phyloP scores from a whole-genome alignment of 768 basidiomycete genomes.

The Boletus reticuloceps region DNA sequence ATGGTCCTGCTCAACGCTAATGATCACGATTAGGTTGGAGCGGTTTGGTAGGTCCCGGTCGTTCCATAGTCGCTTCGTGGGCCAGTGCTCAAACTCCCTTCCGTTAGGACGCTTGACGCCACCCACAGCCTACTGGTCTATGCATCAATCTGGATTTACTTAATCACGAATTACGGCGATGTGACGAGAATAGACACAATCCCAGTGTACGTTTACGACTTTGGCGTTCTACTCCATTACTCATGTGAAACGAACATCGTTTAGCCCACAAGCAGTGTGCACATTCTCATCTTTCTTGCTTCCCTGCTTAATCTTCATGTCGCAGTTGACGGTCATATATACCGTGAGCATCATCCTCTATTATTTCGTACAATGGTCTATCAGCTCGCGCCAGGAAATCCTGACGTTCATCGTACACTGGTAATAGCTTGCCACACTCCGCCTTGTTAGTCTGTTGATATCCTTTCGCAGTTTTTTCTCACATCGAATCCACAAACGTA shows the following conservation, averaged over 20 bases:
- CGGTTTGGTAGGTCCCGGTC: conserved; percentile 21
- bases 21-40: conserved; percentile 20
- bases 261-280: conserved; percentile 29
- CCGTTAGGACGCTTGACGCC: conserved; percentile 34
- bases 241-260: background rate
- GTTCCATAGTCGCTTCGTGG: background rate
- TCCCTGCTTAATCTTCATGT: background rate
- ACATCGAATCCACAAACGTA: conserved; percentile 13
- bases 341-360: conserved; percentile 26
- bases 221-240: background rate
- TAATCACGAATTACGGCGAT: conserved; percentile 45
- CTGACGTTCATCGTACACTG: conserved; percentile 52
- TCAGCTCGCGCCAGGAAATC: conserved; percentile 37
- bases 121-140: conserved; percentile 41
- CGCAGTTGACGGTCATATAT: conserved; percentile 26
- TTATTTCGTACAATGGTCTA: background rate
- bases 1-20: background rate
- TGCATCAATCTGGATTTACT: conserved; percentile 40
- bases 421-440: conserved; percentile 19
- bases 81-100: background rate
- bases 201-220: conserved; percentile 37
- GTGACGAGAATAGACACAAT: conserved; percentile 38
- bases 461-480: conserved; percentile 2
- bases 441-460: background rate
- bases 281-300: background rate